These are phyloP conservation scores for Leptomonas pyrrhocoris DNA, from an alignment of 208 protist genomes.

Conservation along the genomic window DNA sequence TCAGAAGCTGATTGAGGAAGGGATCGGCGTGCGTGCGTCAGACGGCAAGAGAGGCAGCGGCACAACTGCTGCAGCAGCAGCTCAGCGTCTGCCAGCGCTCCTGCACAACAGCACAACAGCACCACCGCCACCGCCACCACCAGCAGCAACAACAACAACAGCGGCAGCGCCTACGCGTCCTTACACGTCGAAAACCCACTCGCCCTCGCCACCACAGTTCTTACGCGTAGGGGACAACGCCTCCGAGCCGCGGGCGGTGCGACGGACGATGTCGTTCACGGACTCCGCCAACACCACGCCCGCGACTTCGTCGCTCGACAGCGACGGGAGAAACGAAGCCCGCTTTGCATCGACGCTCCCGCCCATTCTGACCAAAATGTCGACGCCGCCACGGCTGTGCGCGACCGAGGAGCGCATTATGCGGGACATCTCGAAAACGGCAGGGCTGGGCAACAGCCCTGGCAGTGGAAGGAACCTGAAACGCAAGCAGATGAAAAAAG, in stretches of 20 bases:
- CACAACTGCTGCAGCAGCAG: not conserved
- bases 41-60: not conserved
- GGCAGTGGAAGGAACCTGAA: not conserved
- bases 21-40: constrained; percentile 19
- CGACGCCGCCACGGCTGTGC: constrained; percentile 12
- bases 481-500: constrained; percentile 2
- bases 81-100: constrained; percentile 6
- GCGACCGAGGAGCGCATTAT: constrained; percentile 31
- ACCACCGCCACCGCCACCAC: no score
- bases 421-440: constrained; percentile 25
- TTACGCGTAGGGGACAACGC: not conserved
- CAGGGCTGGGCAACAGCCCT: not conserved
- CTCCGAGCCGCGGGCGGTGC: not conserved
- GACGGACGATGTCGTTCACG: no score
- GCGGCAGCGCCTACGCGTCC: not conserved
- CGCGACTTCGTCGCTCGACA: no score
- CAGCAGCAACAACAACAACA: not conserved
- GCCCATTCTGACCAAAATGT: not conserved
- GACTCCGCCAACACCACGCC: no score
- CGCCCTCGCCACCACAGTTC: not conserved
- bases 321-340: not conserved
- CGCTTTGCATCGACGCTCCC: not conserved
- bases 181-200: not conserved
- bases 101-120: no score
- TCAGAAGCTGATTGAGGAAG: constrained; percentile 64